Evolutionary conservation across 2,329 filamentous ascomycete species (phyloP), one percentile per base, ranked within the genome.

Genomic region (Moelleriella libera): DNA sequence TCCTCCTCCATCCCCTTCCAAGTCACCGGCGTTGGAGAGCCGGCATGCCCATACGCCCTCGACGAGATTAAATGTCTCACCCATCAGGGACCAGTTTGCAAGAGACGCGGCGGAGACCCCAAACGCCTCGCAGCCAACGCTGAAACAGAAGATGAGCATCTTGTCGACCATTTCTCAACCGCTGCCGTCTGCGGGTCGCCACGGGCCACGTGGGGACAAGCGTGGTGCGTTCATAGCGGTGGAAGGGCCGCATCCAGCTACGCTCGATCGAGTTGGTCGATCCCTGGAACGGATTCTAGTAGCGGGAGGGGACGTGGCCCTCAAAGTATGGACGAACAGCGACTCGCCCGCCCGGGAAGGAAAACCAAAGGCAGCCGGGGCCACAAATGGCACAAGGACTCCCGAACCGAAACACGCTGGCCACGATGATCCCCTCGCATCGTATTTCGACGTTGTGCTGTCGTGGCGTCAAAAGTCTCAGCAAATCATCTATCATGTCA

Each of bases 151-250:
- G 63, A 77, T 95, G 55, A 79, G 80, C 45, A 74, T 90, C 2
- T 70, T 97, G 34, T 73, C 79, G 12, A 81, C 80, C 51, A 87
- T 96, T 53, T 83, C 83, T 43, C 85, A 83, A 29, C 80, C 85
- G 0, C 68, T 86, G 11, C 64, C 67, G 5, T 55, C 66, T 12
- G 57, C 66, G 1, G 57, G 60, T 5, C 60, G 63, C 4, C 60
- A 57, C 6, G 56, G 55, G 4, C 53, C 57, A 3, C 51, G 52
- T 2, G 60, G 64, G 50, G 64, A 69, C 54, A 68, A 70, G 6
- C 77, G 88, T n/a, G 89, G 90, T 0, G 78, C 85, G 0, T 76
- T 96, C 39, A 82, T 97, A 51, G 83, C 86, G 0, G 69, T 97
- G 30, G 90, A 97, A 63, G 89, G 89, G 1, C 73, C 83, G 14